Base-by-base conservation (phyloP, 768 basidiomycete genomes). In the Phaeotremella fagi region DNA sequence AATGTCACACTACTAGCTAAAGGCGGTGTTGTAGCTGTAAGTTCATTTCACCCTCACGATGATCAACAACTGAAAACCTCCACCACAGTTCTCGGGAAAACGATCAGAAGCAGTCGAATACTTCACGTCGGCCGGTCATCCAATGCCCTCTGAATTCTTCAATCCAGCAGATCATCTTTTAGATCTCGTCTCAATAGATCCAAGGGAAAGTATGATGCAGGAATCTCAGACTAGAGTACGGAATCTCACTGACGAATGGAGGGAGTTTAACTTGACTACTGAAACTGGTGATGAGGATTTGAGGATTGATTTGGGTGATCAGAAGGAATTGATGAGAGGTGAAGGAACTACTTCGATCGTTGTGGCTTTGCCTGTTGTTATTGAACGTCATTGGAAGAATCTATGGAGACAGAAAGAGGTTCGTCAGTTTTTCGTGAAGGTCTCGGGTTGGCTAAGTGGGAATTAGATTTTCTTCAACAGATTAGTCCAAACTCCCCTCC, bases 141-240 rank as follows among this genome's bases (percentile, higher is more conserved):
- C 74, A 5, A 63, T 71, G 43, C 66, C 75, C 14, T 64, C 50
- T 16, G 36, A 68, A 80, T 66, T 61, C 74, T 76, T 72, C 45
- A 82, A 81, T 26, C 83, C 84, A 0, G 77, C 79, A 0, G 83
- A 84, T 58, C 82, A 83, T 50, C 80, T 82, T 0, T 79, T 85
- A 68, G 81, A 81, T 61, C 76, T 83, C 54, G 75, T 84, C 46
- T 76, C 72, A 1, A 55, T 70, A 15, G 72, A 73, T 53, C 60
- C 68, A 16, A 61, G 72, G 3, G 55, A 57, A 1, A 37, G 49
- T 2, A 53, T 57, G 2, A 55, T 64, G 41, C 54, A 63, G 3
- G 26, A 33, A 1, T 70, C 68, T 3, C 44, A 52, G 9, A 5
- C 24, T 4, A 45, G 71, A 26, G 71, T 70, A 4, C 25, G 28